Conservation (phyloP, 2,329 filamentous ascomycete genomes). For the Botrytis aclada region DNA sequence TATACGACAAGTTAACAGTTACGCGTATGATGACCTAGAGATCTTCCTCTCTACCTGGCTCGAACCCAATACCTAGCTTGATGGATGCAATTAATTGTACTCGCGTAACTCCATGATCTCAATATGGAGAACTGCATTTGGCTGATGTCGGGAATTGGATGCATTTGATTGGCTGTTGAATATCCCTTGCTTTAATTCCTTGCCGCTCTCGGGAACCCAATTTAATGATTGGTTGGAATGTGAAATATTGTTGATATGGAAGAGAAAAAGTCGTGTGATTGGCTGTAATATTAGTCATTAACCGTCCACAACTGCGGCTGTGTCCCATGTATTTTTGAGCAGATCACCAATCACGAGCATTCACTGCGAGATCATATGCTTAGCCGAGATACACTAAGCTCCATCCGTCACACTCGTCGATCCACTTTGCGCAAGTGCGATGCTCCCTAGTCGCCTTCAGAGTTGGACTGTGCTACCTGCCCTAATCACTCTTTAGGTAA, state of each 20-base stretch:
- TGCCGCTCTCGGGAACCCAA: background rate
- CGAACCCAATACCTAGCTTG: background rate
- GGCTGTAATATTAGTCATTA: background rate
- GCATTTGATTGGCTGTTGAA: background rate
- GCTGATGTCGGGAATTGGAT: background rate
- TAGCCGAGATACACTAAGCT: background rate
- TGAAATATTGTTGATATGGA: background rate
- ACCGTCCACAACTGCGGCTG: rapidly evolving
- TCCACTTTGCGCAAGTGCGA: background rate
- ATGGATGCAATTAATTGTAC: background rate
- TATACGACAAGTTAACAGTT: no score
- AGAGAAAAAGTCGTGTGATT: background rate
- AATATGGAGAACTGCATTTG: background rate
- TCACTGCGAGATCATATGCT: background rate
- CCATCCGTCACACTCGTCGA: rapidly evolving
- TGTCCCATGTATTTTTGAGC: background rate
- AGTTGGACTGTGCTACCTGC: background rate
- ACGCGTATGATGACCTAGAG: background rate
- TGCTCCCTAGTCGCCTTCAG: background rate
- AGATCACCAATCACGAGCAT: no score
- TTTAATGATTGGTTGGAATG: background rate
- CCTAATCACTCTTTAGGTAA: background rate
- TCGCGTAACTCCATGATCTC: background rate
- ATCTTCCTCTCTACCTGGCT: background rate
- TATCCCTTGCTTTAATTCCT: background rate